These are phyloP conservation scores for Spergularia bocconei DNA, from an alignment of 148 eudicot genomes.

Conservation along the genomic window DNA sequence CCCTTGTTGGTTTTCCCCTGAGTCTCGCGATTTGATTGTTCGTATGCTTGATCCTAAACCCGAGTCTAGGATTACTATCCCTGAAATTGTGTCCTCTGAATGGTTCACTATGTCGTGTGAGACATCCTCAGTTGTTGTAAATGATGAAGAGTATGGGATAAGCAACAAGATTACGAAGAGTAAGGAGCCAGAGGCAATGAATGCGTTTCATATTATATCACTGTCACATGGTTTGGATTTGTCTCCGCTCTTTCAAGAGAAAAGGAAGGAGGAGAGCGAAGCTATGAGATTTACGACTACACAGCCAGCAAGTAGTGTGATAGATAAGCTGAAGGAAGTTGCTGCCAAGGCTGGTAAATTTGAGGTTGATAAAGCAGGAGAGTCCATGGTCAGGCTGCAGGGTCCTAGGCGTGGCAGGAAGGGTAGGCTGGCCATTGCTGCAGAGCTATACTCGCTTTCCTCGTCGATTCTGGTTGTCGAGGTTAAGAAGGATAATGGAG, in stretches of 20 bases:
- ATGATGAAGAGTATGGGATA: neutral
- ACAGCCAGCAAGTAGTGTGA: slow-evolving; percentile 46
- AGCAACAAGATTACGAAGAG: neutral
- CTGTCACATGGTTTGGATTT: slow-evolving; percentile 65
- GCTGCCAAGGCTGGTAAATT: slow-evolving; percentile 48
- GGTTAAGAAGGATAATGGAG: slow-evolving; percentile 59
- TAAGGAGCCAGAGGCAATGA: slow-evolving; percentile 44
- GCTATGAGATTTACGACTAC: slow-evolving; percentile 57
- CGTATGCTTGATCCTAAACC: slow-evolving; percentile 31
- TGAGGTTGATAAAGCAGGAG: slow-evolving; percentile 45
- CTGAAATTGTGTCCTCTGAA: slow-evolving; percentile 2
- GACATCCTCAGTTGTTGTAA: too few species aligned
- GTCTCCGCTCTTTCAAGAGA: slow-evolving; percentile 54
- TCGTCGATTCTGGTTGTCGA: slow-evolving; percentile 59
- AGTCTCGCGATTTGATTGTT: slow-evolving; percentile 39
- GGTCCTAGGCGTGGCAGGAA: slow-evolving; percentile 50
- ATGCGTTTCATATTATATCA: slow-evolving; percentile 80
- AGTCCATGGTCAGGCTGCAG: slow-evolving; percentile 45
- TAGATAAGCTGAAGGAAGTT: slow-evolving; percentile 53
- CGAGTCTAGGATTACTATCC: slow-evolving; percentile 13
- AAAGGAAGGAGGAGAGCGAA: slow-evolving; percentile 46
- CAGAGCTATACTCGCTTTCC: slow-evolving; percentile 48
- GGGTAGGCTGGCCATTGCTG: slow-evolving; percentile 50
- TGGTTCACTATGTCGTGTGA: neutral
- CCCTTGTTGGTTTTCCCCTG: slow-evolving; percentile 66